Base-by-base conservation (phyloP, 768 basidiomycete genomes). In the Fomitopsis pulvina region DNA sequence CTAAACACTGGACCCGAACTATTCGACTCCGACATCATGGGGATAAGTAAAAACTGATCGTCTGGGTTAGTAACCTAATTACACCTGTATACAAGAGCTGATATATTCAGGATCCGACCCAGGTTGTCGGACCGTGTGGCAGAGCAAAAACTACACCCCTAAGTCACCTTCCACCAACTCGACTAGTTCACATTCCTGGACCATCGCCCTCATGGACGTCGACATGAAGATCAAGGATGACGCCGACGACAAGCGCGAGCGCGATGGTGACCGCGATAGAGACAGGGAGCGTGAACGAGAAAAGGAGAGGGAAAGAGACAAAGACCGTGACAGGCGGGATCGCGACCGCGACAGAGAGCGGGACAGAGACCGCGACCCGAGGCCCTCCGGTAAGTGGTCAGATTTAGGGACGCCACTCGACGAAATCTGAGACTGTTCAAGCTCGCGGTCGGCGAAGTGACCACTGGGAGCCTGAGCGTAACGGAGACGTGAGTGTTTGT, bases 401-500 rank as follows among this genome's bases (percentile, higher is more conserved):
- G 32, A 14, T 41, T 20, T 26, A 47, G 47, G 25, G 48, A 50
- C 48, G 48, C 34, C 37, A 45, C 21, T 21, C 25, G 26, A 8
- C 27, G 53, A 21, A 32, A 41, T 22, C 14, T 41, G 49, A 9
- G 16, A 54, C 14, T 66, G 52, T 63, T 50, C 46, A 66, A 76
- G 77, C 58, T 70, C 77, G 63, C 66, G 74, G 71, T 32, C 63
- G 73, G 40, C 68, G 71, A 29, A 65, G 68, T 32, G 88, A 92
- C 66, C 87, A 91, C 57, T 91, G 87, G 87, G 89, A 91, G 58
- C 87, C 88, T 0, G 87, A 80, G 63, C 81, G 88, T 26, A 81
- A 78, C 50, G 80, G 76, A 45, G 87, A 87, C 45, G 89, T 88
- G 58, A 63, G 82, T 67, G 37, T 51, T 46, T 50, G 11, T 27